These are phyloP conservation scores for Boletus rufocinnamomeus DNA, from an alignment of 768 basidiomycete species.

Conservation along the genomic window DNA sequence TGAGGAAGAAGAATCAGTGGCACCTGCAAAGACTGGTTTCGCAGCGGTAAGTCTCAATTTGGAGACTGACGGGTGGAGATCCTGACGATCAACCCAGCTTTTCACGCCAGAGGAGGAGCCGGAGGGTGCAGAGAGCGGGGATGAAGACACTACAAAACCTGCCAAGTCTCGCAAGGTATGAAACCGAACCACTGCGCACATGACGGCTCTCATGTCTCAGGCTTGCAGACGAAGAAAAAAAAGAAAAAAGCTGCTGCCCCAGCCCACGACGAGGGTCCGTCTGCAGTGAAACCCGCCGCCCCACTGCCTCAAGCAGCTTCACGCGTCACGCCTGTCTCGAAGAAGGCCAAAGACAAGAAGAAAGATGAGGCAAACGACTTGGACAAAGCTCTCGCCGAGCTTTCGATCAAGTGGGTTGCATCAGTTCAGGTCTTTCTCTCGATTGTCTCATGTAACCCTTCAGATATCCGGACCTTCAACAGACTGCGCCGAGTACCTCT, in stretches of 20 bases:
- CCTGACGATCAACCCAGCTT: conserved; percentile 40
- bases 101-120: conserved; percentile 37
- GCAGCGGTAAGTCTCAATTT: conserved; percentile 42
- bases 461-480: conserved; percentile 58
- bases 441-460: conserved; percentile 2
- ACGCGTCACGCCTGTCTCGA: conserved; percentile 48
- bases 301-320: conserved; percentile 9
- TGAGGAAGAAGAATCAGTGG: conserved; percentile 44
- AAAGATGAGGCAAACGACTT: conserved; percentile 75
- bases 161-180: conserved; percentile 29
- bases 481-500: conserved; percentile 27
- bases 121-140: conserved; percentile 21
- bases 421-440: neutral
- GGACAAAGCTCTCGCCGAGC: conserved; percentile 80
- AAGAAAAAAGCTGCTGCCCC: conserved; percentile 35
- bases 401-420: conserved; percentile 67
- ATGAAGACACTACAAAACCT: conserved; percentile 23
- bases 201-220: conserved; percentile 1
- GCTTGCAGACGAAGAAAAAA: conserved; percentile 40
- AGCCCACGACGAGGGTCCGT: conserved; percentile 1
- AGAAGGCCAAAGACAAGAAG: conserved; percentile 65
- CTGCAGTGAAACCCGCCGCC: conserved; percentile 8
- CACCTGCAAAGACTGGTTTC: conserved; percentile 37
- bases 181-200: neutral
- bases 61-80: conserved; percentile 11